Evolutionary conservation across 805 yeast genomes (phyloP).

Genomic region (Ogataea methylovora): DNA sequence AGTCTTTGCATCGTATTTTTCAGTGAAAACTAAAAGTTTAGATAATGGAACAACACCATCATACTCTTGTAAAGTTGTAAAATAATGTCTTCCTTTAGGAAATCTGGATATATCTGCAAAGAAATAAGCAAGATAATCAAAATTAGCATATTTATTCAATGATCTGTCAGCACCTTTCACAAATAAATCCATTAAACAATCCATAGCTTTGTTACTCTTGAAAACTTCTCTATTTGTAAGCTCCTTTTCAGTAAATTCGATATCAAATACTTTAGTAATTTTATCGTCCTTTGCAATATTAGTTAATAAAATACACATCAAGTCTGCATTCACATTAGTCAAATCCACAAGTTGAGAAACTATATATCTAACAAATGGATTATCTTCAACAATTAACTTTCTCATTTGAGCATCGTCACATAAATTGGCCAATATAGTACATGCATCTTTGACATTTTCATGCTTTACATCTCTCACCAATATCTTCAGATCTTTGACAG

Average conservation of each 20-base stretch:
- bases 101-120: conserved; percentile 87
- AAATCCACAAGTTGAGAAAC: conserved; percentile 43
- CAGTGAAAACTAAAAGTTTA: conserved; percentile 78
- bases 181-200: conserved; percentile 81
- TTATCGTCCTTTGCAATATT: conserved; percentile 76
- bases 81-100: conserved; percentile 65
- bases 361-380: conserved; percentile 42
- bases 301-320: conserved; percentile 75
- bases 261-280: conserved; percentile 44
- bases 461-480: conserved; percentile 47
- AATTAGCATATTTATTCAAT: conserved; percentile 65
- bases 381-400: conserved; percentile 57
- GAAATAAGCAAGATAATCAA: conserved; percentile 77
- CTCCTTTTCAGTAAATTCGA: conserved; percentile 24
- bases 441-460: conserved; percentile 54
- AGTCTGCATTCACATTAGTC: conserved; percentile 63
- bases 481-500: conserved; percentile 64
- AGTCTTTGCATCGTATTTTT: conserved; percentile 64
- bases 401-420: conserved; percentile 67
- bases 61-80: conserved; percentile 62
- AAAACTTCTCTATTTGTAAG: conserved; percentile 42
- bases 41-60: conserved; percentile 74
- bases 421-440: conserved; percentile 76
- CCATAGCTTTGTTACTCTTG: conserved; percentile 53
- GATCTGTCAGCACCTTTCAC: conserved; percentile 75